Base-by-base conservation (phyloP, 441 rosid genomes). In the Populus hybrid region DNA sequence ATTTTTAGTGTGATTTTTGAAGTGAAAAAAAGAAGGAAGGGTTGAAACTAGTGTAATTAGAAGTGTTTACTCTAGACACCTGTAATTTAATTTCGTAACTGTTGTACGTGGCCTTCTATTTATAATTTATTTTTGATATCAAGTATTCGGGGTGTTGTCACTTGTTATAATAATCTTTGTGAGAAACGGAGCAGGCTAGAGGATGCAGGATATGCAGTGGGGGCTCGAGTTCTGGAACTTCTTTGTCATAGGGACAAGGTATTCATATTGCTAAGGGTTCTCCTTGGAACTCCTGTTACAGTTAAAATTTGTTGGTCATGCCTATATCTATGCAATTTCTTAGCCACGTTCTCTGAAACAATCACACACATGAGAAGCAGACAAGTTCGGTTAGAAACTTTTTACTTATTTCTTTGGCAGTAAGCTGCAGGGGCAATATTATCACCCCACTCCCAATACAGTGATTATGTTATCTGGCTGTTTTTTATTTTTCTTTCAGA, bases 161-260 rank as follows among this genome's bases (percentile, higher is more conserved):
- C 66, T 80, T 38, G 24, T 36, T 10, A 34, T 69, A 24, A 72
- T 73, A 26, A 73, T 76, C 50, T 77, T 75, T 69, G 23, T 79
- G 75, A 61, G 59, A 42, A 42, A 63, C 85, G 75, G 74, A 61
- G 73, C 84, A 95, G 98, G 85, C 85, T 95, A 80, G 99, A 95
- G 88, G 98, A 94, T 87, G 99, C 98, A 66, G 98, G 99, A 53
- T 94, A 92, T 79, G 91, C 98, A 7, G 94, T 92, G 40, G 98
- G 98, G 57, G 92, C 94, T 83, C 90, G 97, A 65, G 93, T 93
- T 86, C 85, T 94, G 34, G 98, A 94, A 84, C 98, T 94, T 81
- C 93, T 96, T 73, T 96, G 98, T 86, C 93, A 94, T 67, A 84
- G 98, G 68, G 98, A 94, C 42, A 96, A 92, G 92, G 98, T 94